Evolutionary conservation across 192 early-diverging fungal species (phyloP).

Genomic region (Rhizophagus prolifer): DNA sequence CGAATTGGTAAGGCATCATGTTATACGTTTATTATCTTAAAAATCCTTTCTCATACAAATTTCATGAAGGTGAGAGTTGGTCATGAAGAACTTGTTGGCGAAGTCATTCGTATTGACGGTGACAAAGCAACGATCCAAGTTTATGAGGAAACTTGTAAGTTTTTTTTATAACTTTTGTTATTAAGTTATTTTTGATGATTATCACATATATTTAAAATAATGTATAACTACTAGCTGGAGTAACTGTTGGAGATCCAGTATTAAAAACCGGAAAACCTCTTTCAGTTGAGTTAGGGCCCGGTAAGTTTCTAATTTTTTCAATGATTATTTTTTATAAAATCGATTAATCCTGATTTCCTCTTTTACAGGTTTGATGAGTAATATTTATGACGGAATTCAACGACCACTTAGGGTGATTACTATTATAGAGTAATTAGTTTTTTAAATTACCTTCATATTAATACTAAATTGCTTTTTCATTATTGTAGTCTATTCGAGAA

Average conservation of each 20-base stretch:
- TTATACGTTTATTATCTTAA: background rate
- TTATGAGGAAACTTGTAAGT: constrained; percentile 95
- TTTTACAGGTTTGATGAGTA: constrained; percentile 70
- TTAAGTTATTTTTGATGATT: background rate
- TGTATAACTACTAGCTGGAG: constrained; percentile 63
- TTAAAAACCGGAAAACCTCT: constrained; percentile 96
- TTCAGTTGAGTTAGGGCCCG: constrained; percentile 98
- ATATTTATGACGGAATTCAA: constrained; percentile 99
- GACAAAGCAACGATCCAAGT: constrained; percentile 99
- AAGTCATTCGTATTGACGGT: constrained; percentile 99
- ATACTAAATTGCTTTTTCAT: background rate
- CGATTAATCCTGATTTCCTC: background rate
- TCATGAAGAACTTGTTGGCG: constrained; percentile 95
- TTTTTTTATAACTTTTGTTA: background rate
- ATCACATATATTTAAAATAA: background rate
- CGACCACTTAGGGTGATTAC: constrained; percentile 83
- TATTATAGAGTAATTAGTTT: background rate
- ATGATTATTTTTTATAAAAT: constrained; percentile 6
- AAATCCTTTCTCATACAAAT: background rate
- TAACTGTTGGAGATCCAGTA: constrained; percentile 99
- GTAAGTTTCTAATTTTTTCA: constrained; percentile 44
- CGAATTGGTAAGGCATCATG: constrained; percentile 77
- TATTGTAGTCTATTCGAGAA: constrained; percentile 80
- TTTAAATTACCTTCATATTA: background rate
- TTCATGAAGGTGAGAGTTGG: constrained; percentile 86